phyloP scores from a whole-genome alignment of 257 asterid species.

The Nicotiana undulata region DNA sequence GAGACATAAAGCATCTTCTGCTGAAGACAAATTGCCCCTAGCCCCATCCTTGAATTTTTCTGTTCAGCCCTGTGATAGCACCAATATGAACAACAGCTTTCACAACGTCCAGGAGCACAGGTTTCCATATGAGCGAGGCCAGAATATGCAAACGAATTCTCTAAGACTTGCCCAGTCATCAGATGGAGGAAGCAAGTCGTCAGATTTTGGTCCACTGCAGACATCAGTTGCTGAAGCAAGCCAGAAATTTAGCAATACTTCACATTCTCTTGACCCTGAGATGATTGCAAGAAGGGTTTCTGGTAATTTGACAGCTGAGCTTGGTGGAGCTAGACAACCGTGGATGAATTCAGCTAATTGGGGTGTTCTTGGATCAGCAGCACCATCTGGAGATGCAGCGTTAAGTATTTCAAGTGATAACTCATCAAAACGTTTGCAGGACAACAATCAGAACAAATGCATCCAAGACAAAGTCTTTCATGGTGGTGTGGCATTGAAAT shows the following conservation, averaged over 20 bases:
- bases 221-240: slow-evolving; percentile 35
- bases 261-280: slow-evolving; percentile 38
- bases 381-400: slow-evolving; percentile 36
- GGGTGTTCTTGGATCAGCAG: slow-evolving; percentile 40
- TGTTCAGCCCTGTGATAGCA: slow-evolving; percentile 15
- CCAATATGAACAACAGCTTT: slow-evolving; percentile 22
- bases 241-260: slow-evolving; percentile 30
- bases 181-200: slow-evolving; percentile 40
- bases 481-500: slow-evolving; percentile 38
- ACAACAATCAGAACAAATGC: slow-evolving; percentile 24
- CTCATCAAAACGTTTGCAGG: slow-evolving; percentile 29
- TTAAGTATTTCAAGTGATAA: slow-evolving; percentile 26
- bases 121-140: slow-evolving; percentile 26
- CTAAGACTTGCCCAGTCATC: slow-evolving; percentile 30
- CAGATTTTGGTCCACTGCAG: slow-evolving; percentile 24
- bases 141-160: slow-evolving; percentile 24
- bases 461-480: slow-evolving; percentile 36
- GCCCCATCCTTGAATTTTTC: slow-evolving; percentile 32
- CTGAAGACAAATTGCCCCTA: slow-evolving; percentile 14
- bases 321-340: slow-evolving; percentile 28
- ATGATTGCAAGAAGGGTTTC: slow-evolving; percentile 20
- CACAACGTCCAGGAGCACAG: slow-evolving; percentile 30
- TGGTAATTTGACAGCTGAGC: slow-evolving; percentile 30
- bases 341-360: slow-evolving; percentile 36
- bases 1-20: slow-evolving; percentile 4